phyloP scores from a whole-genome alignment of 192 early-diverging fungal genomes.

The Backusella psychrophila region DNA sequence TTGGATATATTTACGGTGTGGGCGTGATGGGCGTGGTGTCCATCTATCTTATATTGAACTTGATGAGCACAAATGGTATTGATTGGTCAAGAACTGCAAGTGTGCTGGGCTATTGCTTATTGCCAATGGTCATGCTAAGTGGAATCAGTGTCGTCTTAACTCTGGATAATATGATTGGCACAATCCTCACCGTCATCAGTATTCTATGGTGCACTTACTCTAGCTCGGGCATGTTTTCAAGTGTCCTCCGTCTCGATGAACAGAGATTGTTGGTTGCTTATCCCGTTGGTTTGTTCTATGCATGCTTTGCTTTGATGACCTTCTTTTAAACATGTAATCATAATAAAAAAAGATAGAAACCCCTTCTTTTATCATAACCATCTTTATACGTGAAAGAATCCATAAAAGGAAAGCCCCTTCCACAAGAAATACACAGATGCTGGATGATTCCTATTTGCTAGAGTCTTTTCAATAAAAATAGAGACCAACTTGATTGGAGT shows the following conservation, averaged over 20 bases:
- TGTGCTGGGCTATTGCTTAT: slow-evolving; percentile 95
- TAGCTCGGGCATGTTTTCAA: slow-evolving; percentile 88
- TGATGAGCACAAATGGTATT: slow-evolving; percentile 91
- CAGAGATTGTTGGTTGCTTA: slow-evolving; percentile 95
- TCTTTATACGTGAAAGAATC: background rate
- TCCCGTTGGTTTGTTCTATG: slow-evolving; percentile 89
- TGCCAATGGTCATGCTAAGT: slow-evolving; percentile 93
- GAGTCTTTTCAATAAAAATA: background rate
- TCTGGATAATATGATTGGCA: slow-evolving; percentile 63
- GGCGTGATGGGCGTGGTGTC: slow-evolving; percentile 83
- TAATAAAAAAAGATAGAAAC: background rate
- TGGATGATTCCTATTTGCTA: background rate
- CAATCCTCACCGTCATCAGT: slow-evolving; percentile 61
- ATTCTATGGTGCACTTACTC: slow-evolving; percentile 93
- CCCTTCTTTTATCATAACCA: too few species aligned
- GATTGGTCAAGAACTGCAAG: slow-evolving; percentile 85
- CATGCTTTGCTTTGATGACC: slow-evolving; percentile 91
- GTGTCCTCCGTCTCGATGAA: slow-evolving; percentile 86
- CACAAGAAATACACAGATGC: too few species aligned
- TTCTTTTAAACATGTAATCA: slow-evolving; percentile 60
- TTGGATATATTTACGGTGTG: slow-evolving; percentile 98
- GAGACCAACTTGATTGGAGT: too few species aligned
- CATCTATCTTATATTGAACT: slow-evolving; percentile 86
- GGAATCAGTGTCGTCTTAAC: slow-evolving; percentile 66
- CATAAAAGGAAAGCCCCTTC: background rate